These are phyloP conservation scores for Esteya vermicola DNA, from an alignment of 2,329 filamentous ascomycete genomes.

Conservation along the genomic window DNA sequence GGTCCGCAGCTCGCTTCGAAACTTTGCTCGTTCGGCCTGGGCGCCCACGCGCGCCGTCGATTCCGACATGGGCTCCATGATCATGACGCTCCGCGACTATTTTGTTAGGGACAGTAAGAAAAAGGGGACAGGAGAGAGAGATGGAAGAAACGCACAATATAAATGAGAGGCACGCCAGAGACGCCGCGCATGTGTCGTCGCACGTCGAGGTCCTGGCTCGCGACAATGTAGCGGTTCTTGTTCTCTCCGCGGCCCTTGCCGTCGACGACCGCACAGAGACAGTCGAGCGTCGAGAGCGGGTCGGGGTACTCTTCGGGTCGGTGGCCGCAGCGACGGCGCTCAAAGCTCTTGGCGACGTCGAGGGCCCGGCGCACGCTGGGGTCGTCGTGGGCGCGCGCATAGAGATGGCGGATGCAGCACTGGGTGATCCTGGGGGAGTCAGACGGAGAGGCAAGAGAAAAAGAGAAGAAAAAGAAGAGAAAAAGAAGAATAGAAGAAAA, in stretches of 20 bases:
- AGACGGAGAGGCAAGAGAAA: slow-evolving; percentile 8
- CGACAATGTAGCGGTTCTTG: slow-evolving; percentile 67
- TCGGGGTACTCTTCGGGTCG: slow-evolving; percentile 57
- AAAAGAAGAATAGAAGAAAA: slow-evolving; percentile 7
- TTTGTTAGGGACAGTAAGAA: background rate
- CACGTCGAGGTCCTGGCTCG: slow-evolving; percentile 54
- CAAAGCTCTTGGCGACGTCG: slow-evolving; percentile 54
- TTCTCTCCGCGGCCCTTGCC: slow-evolving; percentile 61
- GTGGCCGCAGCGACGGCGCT: slow-evolving; percentile 67
- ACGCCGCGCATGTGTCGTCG: slow-evolving; percentile 50
- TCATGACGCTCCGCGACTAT: slow-evolving; percentile 47
- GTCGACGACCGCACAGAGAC: slow-evolving; percentile 54
- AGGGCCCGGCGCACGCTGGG: slow-evolving; percentile 36
- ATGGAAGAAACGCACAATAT: slow-evolving; percentile 32
- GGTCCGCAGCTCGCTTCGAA: slow-evolving; percentile 52
- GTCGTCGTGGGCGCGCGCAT: slow-evolving; percentile 5
- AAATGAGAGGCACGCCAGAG: slow-evolving; percentile 61
- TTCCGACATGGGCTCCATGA: slow-evolving; percentile 54
- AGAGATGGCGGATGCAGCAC: slow-evolving; percentile 13
- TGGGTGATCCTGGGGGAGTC: slow-evolving; percentile 9
- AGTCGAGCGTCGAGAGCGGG: slow-evolving; percentile 55
- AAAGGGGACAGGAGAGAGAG: background rate
- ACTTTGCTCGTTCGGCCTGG: slow-evolving; percentile 60
- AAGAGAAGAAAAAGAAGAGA: too few relatives aligned
- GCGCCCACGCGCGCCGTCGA: slow-evolving; percentile 49